Conservation (phyloP, 1,139 yeast genomes). For the Torulaspora globosa region DNA sequence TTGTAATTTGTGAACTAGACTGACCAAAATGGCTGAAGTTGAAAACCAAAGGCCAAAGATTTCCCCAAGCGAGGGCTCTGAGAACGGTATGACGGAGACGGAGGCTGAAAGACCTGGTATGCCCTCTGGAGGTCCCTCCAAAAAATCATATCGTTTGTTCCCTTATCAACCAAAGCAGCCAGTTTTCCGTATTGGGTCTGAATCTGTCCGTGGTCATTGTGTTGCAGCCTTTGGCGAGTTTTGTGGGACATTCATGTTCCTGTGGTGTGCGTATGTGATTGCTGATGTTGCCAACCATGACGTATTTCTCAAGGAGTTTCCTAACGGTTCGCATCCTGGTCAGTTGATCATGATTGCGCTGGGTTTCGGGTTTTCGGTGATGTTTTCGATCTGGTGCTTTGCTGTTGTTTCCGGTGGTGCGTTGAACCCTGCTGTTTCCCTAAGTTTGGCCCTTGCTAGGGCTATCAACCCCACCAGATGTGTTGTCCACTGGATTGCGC, state of each 20-base stretch:
- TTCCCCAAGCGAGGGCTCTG: constrained; percentile 1
- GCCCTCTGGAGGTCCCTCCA: background rate
- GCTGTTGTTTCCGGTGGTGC: constrained; percentile 86
- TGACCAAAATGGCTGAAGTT: constrained; percentile 4
- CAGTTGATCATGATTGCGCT: constrained; percentile 74
- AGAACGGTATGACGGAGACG: constrained; percentile 2
- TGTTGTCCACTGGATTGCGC: constrained; percentile 58
- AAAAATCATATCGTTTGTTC: constrained; percentile 9
- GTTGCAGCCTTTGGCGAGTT: constrained; percentile 64
- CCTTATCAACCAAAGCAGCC: constrained; percentile 16
- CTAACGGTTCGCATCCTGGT: constrained; percentile 56
- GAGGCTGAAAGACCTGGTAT: background rate
- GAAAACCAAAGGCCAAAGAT: constrained; percentile 5
- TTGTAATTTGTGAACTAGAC: too few relatives aligned
- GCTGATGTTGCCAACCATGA: constrained; percentile 81
- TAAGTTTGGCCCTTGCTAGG: constrained; percentile 63
- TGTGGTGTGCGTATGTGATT: constrained; percentile 77
- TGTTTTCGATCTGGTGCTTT: constrained; percentile 69
- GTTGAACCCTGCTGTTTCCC: constrained; percentile 84
- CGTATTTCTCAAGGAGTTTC: constrained; percentile 41
- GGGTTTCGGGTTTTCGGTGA: constrained; percentile 85
- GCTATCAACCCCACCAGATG: constrained; percentile 76
- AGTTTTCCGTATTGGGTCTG: constrained; percentile 21
- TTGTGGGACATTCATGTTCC: constrained; percentile 79
- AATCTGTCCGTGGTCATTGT: constrained; percentile 47